Evolutionary conservation across 2,329 filamentous ascomycete species (phyloP).

Genomic region (Kalmusia sp.): DNA sequence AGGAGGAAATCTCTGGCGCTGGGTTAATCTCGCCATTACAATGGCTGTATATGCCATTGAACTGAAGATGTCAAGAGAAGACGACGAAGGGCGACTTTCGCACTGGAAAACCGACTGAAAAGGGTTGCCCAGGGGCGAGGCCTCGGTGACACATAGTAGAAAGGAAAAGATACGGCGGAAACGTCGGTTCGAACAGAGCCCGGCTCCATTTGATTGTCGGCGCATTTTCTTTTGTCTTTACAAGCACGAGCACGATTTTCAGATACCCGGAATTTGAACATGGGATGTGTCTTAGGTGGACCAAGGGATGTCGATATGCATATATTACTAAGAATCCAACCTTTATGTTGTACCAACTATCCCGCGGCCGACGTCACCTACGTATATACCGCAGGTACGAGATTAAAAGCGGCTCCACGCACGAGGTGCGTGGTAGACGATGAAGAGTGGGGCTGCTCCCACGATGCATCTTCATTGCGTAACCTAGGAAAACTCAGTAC

Average conservation of each 20-base stretch:
- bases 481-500: too few species aligned
- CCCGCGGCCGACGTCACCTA: too few species aligned
- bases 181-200: neutral
- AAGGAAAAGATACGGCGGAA: neutral
- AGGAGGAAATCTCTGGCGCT: conserved; percentile 88
- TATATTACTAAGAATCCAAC: conserved; percentile 1
- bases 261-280: conserved; percentile 35
- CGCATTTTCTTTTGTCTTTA: conserved; percentile 11
- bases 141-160: too few species aligned
- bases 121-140: neutral
- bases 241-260: conserved; percentile 22
- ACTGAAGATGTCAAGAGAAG: conserved; percentile 82
- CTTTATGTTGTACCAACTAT: neutral
- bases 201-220: neutral
- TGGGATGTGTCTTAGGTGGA: neutral
- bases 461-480: too few species aligned
- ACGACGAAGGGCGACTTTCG: conserved; percentile 74
- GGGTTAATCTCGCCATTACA: conserved; percentile 89
- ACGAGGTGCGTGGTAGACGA: too few species aligned
- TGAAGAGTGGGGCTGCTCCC: too few species aligned
- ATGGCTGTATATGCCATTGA: conserved; percentile 92
- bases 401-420: too few species aligned
- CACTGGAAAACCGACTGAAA: conserved; percentile 91
- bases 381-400: too few species aligned
- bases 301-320: neutral